These are phyloP conservation scores for Sporothrix inflata DNA, from an alignment of 2,329 filamentous ascomycete species.

Conservation along the genomic window DNA sequence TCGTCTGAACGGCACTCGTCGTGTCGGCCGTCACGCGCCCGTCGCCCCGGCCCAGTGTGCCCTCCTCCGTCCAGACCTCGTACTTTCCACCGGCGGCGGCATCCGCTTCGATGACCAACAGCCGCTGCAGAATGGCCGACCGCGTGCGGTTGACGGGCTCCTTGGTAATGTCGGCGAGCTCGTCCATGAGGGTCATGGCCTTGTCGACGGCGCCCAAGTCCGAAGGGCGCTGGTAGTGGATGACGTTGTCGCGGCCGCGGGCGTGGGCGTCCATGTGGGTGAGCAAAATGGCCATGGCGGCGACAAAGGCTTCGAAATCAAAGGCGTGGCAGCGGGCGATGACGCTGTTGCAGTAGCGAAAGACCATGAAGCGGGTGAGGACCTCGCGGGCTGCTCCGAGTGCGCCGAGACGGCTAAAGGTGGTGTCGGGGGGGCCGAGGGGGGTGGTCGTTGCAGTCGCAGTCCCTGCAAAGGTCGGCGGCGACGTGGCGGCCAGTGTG, in stretches of 20 bases:
- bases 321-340: conserved; percentile 38
- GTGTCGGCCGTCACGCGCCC: conserved; percentile 11
- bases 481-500: background rate
- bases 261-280: conserved; percentile 42
- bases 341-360: conserved; percentile 39
- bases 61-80: conserved; percentile 16
- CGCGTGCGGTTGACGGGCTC: conserved; percentile 40
- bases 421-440: conserved; percentile 43
- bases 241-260: conserved; percentile 37
- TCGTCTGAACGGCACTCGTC: conserved; percentile 20
- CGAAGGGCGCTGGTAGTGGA: conserved; percentile 44
- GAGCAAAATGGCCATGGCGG: conserved; percentile 44
- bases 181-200: conserved; percentile 42
- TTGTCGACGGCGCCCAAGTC: conserved; percentile 47
- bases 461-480: background rate
- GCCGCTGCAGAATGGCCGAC: conserved; percentile 38
- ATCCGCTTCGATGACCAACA: conserved; percentile 40
- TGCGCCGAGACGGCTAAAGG: conserved; percentile 51
- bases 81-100: conserved; percentile 31
- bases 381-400: conserved; percentile 45
- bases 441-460: conserved; percentile 1
- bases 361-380: conserved; percentile 41
- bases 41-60: conserved; percentile 17
- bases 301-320: conserved; percentile 46
- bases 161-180: conserved; percentile 35